phyloP scores from a whole-genome alignment of 140 eudicot species.

The Cichorium intybus region DNA sequence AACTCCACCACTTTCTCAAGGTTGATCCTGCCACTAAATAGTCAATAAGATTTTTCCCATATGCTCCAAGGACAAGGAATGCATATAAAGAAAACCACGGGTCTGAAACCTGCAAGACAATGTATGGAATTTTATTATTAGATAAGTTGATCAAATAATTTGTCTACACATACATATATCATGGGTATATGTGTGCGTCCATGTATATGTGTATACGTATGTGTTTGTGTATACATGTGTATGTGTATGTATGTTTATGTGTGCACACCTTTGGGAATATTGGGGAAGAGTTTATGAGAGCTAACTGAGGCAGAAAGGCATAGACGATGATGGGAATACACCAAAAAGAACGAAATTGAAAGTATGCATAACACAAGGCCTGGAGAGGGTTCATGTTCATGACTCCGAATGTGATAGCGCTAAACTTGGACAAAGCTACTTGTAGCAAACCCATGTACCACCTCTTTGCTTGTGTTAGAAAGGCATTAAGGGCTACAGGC shows the following conservation, averaged over 20 bases:
- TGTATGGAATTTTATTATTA: neutral
- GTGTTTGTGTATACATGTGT: too few species aligned
- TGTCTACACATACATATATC: too few species aligned
- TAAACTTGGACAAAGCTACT: constrained; percentile 37
- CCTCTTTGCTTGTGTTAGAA: constrained; percentile 45
- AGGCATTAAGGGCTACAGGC: constrained; percentile 43
- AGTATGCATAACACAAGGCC: constrained; percentile 41
- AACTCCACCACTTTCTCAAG: constrained; percentile 38
- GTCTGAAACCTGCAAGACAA: constrained; percentile 31
- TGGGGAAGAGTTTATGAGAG: constrained; percentile 43
- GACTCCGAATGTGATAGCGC: constrained; percentile 50
- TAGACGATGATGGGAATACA: constrained; percentile 57
- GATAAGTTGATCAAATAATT: too few species aligned
- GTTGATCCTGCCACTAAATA: constrained; percentile 16
- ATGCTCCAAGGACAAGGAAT: too few species aligned
- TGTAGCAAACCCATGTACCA: constrained; percentile 55
- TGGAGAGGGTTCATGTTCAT: constrained; percentile 43
- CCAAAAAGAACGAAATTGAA: constrained; percentile 40
- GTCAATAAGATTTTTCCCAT: constrained; percentile 30
- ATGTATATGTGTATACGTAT: too few species aligned
- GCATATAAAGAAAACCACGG: constrained; percentile 40
- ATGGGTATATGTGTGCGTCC: too few species aligned
- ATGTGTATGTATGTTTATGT: too few species aligned
- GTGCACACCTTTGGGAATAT: constrained; percentile 51
- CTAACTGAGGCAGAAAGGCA: constrained; percentile 50